A percentile compares a stretch with the other conserved stretches of the same genome.
Conservation (phyloP, 75 land plant genomes). For the Larix kaempferi region DNA sequence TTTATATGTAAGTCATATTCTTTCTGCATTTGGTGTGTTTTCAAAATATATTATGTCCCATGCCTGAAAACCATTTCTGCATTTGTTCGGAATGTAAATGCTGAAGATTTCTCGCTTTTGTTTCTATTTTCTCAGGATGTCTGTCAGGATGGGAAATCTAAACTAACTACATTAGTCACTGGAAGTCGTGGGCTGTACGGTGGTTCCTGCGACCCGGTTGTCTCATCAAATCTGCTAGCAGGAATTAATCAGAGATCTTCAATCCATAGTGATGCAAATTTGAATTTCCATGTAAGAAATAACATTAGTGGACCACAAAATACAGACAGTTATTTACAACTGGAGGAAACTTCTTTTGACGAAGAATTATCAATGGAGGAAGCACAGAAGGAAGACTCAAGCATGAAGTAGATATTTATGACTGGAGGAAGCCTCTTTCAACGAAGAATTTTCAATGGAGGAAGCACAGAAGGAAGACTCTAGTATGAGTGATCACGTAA, state of each 20-base stretch:
- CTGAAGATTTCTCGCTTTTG: background rate
- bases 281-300: conserved; percentile 5
- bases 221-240: conserved; percentile 4
- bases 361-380: background rate
- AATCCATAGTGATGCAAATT: conserved; percentile 3
- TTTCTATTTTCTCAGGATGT: background rate
- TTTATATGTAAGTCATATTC: conserved; percentile 6
- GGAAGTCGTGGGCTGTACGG: conserved; percentile 14
- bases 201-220: conserved; percentile 6
- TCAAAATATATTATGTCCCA: background rate
- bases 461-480: too few relatives aligned
- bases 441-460: background rate
- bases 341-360: conserved; percentile 2
- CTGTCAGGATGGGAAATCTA: conserved; percentile 4
- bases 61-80: too few relatives aligned
- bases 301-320: background rate
- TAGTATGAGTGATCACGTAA: too few relatives aligned
- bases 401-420: background rate
- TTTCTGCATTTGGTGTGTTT: background rate
- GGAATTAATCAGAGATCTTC: conserved; percentile 12
- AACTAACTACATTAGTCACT: conserved; percentile 3
- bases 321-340: background rate
- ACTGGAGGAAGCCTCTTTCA: background rate
- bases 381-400: too few relatives aligned
- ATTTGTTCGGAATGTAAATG: conserved; percentile 3